A percentile compares a stretch with the other conserved stretches of the same genome.
phyloP scores from a whole-genome alignment of 257 asterid species.

The Coffea eugenioides region DNA sequence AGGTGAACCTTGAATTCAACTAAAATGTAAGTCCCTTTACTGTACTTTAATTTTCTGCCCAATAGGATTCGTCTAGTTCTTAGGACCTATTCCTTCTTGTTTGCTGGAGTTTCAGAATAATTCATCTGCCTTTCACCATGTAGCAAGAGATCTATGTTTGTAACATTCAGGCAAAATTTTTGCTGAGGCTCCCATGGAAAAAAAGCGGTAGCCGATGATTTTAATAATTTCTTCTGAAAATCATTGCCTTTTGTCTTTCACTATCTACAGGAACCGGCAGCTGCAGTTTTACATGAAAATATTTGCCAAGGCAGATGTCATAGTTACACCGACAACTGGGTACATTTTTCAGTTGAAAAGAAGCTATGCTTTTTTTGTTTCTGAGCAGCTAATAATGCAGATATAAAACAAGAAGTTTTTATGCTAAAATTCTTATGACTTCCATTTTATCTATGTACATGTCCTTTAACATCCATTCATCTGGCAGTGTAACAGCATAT shows the following conservation, averaged over 20 bases:
- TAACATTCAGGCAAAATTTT: not conserved
- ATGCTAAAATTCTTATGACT: not conserved
- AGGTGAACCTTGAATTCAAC: not conserved
- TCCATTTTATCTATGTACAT: not conserved
- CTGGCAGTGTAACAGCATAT: constrained; percentile 76
- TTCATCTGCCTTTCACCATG: no score
- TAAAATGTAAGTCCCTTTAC: no score
- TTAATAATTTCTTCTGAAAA: no score
- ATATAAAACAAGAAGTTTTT: not conserved
- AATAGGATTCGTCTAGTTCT: not conserved
- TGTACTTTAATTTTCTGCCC: not conserved
- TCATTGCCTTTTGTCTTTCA: no score
- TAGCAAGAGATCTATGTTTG: not conserved
- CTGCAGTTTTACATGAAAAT: constrained; percentile 63
- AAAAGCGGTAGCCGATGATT: no score
- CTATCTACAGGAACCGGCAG: constrained; percentile 55
- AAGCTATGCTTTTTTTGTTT: not conserved
- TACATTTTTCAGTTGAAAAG: not conserved
- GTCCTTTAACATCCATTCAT: not conserved
- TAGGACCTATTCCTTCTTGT: not conserved
- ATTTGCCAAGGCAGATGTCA: constrained; percentile 69
- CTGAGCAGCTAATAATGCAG: not conserved
- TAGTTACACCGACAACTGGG: constrained; percentile 96
- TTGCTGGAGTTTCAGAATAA: not conserved
- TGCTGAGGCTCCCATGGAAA: no score